Conservation (phyloP, 495 filamentous ascomycete genomes). For the Tuber umbilicatum region DNA sequence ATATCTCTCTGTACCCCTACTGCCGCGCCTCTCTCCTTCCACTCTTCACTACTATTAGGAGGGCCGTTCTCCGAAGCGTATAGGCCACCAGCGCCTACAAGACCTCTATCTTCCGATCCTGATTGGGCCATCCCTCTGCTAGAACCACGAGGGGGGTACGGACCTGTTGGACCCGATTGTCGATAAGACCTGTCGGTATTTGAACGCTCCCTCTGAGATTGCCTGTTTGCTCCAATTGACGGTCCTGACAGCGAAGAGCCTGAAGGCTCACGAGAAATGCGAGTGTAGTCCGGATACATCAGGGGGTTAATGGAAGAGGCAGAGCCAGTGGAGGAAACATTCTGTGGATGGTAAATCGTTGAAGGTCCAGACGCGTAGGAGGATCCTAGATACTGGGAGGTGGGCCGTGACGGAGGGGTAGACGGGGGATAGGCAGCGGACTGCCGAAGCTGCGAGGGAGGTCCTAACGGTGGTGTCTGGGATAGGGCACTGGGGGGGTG, state of each 20-base stretch:
- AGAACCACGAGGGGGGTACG: conserved; percentile 60
- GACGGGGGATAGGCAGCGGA: conserved; percentile 36
- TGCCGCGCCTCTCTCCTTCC: conserved; percentile 89
- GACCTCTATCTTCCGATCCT: conserved; percentile 38
- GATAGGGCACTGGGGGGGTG: conserved; percentile 41
- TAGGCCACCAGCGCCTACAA: conserved; percentile 9
- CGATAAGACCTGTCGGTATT: conserved; percentile 42
- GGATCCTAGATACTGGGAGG: conserved; percentile 31
- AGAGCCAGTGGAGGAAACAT: conserved; percentile 38
- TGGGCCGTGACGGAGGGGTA: conserved; percentile 36
- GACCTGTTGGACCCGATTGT: conserved; percentile 44
- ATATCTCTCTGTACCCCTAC: conserved; percentile 68
- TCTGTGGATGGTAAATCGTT: conserved; percentile 24
- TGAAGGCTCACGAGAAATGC: conserved; percentile 41
- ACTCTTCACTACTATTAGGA: conserved; percentile 73
- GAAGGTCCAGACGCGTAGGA: conserved; percentile 22
- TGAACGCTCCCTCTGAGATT: conserved; percentile 37
- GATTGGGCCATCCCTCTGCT: conserved; percentile 55
- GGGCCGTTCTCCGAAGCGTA: conserved; percentile 49
- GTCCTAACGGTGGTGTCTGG: conserved; percentile 20
- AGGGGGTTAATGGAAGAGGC: conserved; percentile 42
- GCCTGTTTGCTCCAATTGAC: conserved; percentile 28
- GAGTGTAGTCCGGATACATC: conserved; percentile 39
- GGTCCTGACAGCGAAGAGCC: conserved; percentile 33
- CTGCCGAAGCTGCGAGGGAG: conserved; percentile 22